Conservation (phyloP, 805 yeast genomes). For the Debaryomyces hansenii region DNA sequence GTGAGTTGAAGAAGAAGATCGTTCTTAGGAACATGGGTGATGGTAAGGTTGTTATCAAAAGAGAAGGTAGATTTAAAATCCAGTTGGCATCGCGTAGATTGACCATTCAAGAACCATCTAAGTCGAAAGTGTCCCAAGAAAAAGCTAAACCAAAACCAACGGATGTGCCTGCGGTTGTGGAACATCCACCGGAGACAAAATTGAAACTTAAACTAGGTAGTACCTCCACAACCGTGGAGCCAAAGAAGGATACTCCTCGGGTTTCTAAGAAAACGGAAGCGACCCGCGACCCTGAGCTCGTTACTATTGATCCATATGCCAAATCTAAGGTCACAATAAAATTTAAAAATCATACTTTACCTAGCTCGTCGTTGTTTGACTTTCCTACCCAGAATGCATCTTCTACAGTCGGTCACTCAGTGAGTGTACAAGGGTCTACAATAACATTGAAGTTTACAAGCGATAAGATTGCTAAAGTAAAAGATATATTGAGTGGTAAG, state of each 20-base stretch:
- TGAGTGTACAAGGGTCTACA: not conserved
- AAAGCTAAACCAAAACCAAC: conserved; percentile 3
- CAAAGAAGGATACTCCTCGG: conserved; percentile 6
- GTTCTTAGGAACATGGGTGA: conserved; percentile 55
- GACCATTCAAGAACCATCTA: not conserved
- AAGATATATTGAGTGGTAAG: not conserved
- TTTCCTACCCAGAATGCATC: not conserved
- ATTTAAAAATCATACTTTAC: conserved; percentile 2
- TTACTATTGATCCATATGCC: conserved; percentile 5
- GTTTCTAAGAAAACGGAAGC: too few relatives aligned
- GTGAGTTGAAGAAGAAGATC: conserved; percentile 52
- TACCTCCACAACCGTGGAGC: not conserved
- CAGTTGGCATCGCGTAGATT: conserved; percentile 38
- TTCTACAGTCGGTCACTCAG: not conserved
- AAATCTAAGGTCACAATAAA: conserved; percentile 6
- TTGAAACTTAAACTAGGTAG: conserved; percentile 12
- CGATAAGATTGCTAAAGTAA: not conserved
- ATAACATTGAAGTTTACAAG: not conserved
- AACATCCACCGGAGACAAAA: not conserved
- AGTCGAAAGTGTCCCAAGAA: not conserved
- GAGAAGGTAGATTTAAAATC: conserved; percentile 59
- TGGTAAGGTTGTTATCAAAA: conserved; percentile 56
- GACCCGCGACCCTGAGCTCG: not conserved
- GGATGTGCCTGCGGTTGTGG: not conserved
- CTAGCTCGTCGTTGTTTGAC: not conserved